phyloP scores from a whole-genome alignment of 2,329 filamentous ascomycete genomes.

The Arthroderma sp. region DNA sequence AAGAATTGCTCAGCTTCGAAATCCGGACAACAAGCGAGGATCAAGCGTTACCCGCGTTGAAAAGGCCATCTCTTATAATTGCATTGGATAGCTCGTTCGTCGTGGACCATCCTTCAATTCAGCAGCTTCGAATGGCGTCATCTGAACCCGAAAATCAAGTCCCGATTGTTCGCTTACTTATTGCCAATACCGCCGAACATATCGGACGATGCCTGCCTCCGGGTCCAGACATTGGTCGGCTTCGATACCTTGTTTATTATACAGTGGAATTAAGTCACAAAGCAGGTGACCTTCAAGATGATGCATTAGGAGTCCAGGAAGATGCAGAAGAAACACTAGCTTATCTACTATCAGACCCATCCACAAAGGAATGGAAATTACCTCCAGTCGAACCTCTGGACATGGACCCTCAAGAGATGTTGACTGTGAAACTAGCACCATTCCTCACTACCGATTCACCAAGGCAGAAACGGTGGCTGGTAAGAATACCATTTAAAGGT shows the following conservation, averaged over 20 bases:
- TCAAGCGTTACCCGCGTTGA: constrained; percentile 20
- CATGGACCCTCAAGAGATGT: constrained; percentile 11
- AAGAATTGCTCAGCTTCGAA: constrained; percentile 23
- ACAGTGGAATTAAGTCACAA: constrained; percentile 20
- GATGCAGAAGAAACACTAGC: constrained; percentile 26
- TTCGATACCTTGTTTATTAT: constrained; percentile 23
- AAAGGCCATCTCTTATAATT: constrained; percentile 27
- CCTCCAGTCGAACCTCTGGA: constrained; percentile 25
- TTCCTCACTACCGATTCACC: constrained; percentile 15
- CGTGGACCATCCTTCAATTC: constrained; percentile 20
- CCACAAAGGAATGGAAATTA: constrained; percentile 25
- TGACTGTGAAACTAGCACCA: constrained; percentile 4
- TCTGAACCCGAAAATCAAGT: constrained; percentile 23
- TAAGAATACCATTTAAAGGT: constrained; percentile 5
- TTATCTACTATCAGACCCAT: constrained; percentile 23
- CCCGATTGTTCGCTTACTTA: constrained; percentile 31
- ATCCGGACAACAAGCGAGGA: constrained; percentile 21
- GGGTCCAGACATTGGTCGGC: constrained; percentile 19
- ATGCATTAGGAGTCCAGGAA: constrained; percentile 28
- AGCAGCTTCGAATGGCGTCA: constrained; percentile 2
- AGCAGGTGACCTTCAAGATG: constrained; percentile 30
- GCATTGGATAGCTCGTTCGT: constrained; percentile 32
- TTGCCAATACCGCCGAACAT: constrained; percentile 35
- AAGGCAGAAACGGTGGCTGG: constrained; percentile 17
- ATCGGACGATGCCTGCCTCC: constrained; percentile 31